phyloP scores from a whole-genome alignment of 805 yeast genomes.

The Wickerhamomyces sydowiorum region DNA sequence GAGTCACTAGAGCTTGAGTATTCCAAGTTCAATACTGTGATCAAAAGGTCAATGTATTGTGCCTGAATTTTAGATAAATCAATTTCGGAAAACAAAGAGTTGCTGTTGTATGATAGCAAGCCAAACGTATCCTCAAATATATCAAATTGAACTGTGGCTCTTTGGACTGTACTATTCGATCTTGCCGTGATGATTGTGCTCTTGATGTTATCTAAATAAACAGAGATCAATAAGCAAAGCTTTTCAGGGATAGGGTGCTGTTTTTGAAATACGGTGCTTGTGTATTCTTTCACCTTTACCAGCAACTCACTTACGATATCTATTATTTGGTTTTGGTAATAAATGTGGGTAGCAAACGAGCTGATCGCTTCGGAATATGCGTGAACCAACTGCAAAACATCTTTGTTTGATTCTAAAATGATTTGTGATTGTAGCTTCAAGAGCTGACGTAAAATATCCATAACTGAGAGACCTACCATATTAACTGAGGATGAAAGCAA shows the following conservation, averaged over 20 bases:
- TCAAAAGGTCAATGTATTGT: slow-evolving; percentile 13
- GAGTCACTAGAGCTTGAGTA: slow-evolving; percentile 10
- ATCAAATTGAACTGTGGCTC: slow-evolving; percentile 19
- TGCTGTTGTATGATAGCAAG: slow-evolving; percentile 7
- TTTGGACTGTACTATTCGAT: slow-evolving; percentile 15
- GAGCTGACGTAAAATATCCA: slow-evolving; percentile 66
- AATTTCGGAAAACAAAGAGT: background rate
- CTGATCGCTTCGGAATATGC: slow-evolving; percentile 56
- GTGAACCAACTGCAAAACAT: slow-evolving; percentile 24
- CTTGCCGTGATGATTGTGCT: slow-evolving; percentile 12
- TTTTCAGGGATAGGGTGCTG: too few species aligned
- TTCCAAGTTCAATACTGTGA: slow-evolving; percentile 13
- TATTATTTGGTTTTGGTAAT: slow-evolving; percentile 80
- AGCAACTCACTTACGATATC: slow-evolving; percentile 74
- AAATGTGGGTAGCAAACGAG: slow-evolving; percentile 69
- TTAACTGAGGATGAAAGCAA: slow-evolving; percentile 73
- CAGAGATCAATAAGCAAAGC: slow-evolving; percentile 2
- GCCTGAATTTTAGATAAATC: slow-evolving; percentile 7
- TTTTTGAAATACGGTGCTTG: background rate
- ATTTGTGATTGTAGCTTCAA: slow-evolving; percentile 39
- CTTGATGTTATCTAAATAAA: slow-evolving; percentile 12
- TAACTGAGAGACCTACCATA: slow-evolving; percentile 80
- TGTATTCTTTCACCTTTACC: slow-evolving; percentile 29
- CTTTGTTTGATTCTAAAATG: slow-evolving; percentile 17
- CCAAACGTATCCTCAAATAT: slow-evolving; percentile 18